A percentile compares a stretch with the other conserved stretches of the same genome.
Evolutionary conservation across 2,329 filamentous ascomycete genomes (phyloP).

Genomic region (Ascochyta koolunga): DNA sequence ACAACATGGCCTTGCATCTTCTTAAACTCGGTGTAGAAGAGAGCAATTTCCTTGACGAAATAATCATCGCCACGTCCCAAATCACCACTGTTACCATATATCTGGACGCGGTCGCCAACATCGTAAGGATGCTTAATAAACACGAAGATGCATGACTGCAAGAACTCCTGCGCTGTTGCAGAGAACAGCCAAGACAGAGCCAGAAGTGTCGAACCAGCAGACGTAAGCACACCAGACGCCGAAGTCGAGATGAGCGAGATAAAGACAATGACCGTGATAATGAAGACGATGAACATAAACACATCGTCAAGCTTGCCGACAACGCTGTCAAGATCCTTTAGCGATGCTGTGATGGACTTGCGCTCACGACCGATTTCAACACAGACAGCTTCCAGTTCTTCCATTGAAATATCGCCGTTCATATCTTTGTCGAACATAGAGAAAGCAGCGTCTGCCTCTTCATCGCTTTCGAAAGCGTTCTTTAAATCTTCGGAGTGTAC

Average conservation of each 20-base stretch:
- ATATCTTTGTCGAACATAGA: slow-evolving; percentile 94
- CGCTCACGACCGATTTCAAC: slow-evolving; percentile 94
- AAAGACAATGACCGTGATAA: slow-evolving; percentile 85
- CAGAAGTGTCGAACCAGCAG: slow-evolving; percentile 83
- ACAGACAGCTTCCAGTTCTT: slow-evolving; percentile 90
- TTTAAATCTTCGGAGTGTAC: slow-evolving; percentile 80
- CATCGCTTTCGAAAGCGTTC: slow-evolving; percentile 77
- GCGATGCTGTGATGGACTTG: slow-evolving; percentile 90
- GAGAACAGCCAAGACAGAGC: slow-evolving; percentile 93
- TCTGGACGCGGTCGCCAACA: slow-evolving; percentile 88
- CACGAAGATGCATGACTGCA: slow-evolving; percentile 93
- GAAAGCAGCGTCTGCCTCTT: slow-evolving; percentile 89
- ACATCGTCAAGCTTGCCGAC: slow-evolving; percentile 88
- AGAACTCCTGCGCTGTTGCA: slow-evolving; percentile 89
- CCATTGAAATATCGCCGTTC: slow-evolving; percentile 95
- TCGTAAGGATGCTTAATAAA: slow-evolving; percentile 98
- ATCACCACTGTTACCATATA: slow-evolving; percentile 90
- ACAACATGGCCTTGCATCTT: slow-evolving; percentile 98
- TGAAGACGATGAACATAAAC: slow-evolving; percentile 81
- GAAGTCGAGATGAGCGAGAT: slow-evolving; percentile 88
- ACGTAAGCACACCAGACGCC: slow-evolving; percentile 88
- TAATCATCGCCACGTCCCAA: slow-evolving; percentile 84
- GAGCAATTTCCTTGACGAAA: slow-evolving; percentile 91
- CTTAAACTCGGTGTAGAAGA: slow-evolving; percentile 96
- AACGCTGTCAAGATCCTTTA: slow-evolving; percentile 94